Base-by-base conservation (phyloP, 1,139 yeast species). In the Spathaspora sp. region DNA sequence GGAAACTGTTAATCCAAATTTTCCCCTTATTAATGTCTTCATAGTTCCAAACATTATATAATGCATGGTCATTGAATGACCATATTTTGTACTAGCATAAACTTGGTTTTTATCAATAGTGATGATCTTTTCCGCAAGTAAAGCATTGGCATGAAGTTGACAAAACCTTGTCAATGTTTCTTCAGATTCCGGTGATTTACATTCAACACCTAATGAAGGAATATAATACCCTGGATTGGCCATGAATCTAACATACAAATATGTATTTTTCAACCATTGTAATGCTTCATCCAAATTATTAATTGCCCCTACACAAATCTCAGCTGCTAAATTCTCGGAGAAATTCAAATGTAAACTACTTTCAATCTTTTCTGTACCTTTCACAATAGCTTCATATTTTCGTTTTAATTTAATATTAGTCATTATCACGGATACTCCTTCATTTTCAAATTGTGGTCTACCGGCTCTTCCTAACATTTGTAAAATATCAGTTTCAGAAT, bases 401-500 rank as follows among this genome's bases (percentile, higher is more conserved):
- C 47, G 48, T 38, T 65, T 68, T 43, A 67, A 66, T 1, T 59
- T 59, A 2, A 55, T 49, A 7, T 70, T 70, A 0, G 87, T 81
- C 70, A 81, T 67, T 11, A 82, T 73, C 2, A 81, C 71, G 3
- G 83, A 81, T 39, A 56, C 63, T n/a, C 76, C 86, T 36, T 71
- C 72, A 2, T 63, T 68, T 52, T 80, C 85, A 57, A 71, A 79
- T 42, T 78, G 80, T 0, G 85, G 84, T 47, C 72, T 66, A 1
- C 86, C 85, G 3, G 84, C 82, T 54, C 83, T 65, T 7, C 85
- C 86, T 60, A 81, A 72, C 85, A 81, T 81, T 58, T 81, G 86
- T 42, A 79, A 59, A 42, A 81, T 65, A 56, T 80, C 85, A 54
- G 79, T 70, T 41, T 81, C 83, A 5, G 81, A 69, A 47, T 81